These are phyloP conservation scores for Lavandula angustifolia DNA, from an alignment of 257 asterid genomes.

Conservation along the genomic window DNA sequence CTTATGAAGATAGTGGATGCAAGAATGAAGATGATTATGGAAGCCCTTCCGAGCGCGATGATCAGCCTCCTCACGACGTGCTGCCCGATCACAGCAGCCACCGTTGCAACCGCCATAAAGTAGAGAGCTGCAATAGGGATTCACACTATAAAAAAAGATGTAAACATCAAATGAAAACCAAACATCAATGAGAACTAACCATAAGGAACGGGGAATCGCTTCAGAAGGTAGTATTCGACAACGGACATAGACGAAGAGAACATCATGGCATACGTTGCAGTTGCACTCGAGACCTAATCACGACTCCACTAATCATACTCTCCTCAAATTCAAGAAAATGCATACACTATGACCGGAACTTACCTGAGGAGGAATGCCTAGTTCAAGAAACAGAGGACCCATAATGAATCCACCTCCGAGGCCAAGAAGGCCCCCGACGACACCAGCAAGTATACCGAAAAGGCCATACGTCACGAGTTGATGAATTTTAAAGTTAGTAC, in stretches of 20 bases:
- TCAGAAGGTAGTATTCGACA: conserved; percentile 85
- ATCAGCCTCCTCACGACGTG: conserved; percentile 75
- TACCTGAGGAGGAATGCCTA: conserved; percentile 78
- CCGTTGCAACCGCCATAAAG: conserved; percentile 66
- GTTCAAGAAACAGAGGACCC: conserved; percentile 65
- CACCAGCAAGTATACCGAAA: conserved; percentile 79
- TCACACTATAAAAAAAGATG: conserved; percentile 2
- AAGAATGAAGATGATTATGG: conserved; percentile 85
- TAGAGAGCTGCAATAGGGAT: conserved; percentile 59
- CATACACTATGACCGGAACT: neutral
- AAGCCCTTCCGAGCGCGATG: conserved; percentile 75
- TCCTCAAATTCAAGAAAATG: neutral
- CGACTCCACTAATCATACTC: conserved; percentile 11
- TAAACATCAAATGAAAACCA: neutral
- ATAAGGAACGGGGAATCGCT: conserved; percentile 91
- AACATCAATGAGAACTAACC: conserved; percentile 47
- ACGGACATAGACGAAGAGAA: conserved; percentile 99
- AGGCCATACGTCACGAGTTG: conserved; percentile 70
- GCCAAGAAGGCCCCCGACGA: conserved; percentile 95
- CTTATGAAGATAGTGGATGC: conserved; percentile 89
- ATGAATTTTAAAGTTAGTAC: conserved; percentile 59
- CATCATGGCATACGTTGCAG: conserved; percentile 98
- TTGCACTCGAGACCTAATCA: conserved; percentile 92
- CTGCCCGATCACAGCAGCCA: conserved; percentile 87
- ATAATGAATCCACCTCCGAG: conserved; percentile 94